These are phyloP conservation scores for Tolypocladium ophioglossoides DNA, from an alignment of 2,329 filamentous ascomycete species.

Conservation along the genomic window DNA sequence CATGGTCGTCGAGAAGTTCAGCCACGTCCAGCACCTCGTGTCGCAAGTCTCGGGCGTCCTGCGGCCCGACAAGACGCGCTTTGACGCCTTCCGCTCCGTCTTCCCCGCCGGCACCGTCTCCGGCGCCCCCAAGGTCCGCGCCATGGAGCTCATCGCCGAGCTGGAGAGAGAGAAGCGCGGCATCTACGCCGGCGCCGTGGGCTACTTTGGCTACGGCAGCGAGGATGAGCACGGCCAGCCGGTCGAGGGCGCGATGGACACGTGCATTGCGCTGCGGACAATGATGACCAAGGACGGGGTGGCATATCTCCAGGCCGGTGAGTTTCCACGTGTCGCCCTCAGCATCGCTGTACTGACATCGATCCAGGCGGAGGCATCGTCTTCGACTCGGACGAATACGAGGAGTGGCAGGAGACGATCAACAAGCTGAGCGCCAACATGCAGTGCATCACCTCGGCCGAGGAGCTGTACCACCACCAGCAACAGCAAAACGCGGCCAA, in stretches of 20 bases:
- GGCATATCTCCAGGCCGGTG: conserved; percentile 77
- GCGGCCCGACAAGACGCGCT: conserved; percentile 72
- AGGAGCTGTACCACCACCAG: conserved; percentile 46
- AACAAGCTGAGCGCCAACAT: conserved; percentile 93
- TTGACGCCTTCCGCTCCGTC: conserved; percentile 91
- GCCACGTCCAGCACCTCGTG: conserved; percentile 93
- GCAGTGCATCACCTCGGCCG: conserved; percentile 75
- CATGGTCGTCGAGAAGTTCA: conserved; percentile 92
- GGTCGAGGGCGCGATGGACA: conserved; percentile 83
- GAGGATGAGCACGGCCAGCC: conserved; percentile 53
- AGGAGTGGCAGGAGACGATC: conserved; percentile 88
- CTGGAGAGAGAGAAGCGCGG: conserved; percentile 89
- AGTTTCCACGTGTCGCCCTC: conserved; percentile 12
- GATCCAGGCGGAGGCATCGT: conserved; percentile 70
- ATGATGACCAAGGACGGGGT: conserved; percentile 90
- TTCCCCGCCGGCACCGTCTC: conserved; percentile 96
- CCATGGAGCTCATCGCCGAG: conserved; percentile 96
- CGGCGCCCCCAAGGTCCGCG: conserved; percentile 88
- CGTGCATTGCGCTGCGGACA: conserved; percentile 69
- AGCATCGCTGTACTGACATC: conserved; percentile 3
- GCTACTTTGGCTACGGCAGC: conserved; percentile 85
- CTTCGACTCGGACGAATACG: conserved; percentile 84
- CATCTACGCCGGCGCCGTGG: conserved; percentile 90
- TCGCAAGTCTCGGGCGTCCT: conserved; percentile 92
- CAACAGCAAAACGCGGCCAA: conserved; percentile 10